These are phyloP conservation scores for Penicillium glabrum DNA, from an alignment of 2,329 filamentous ascomycete species.

Conservation along the genomic window DNA sequence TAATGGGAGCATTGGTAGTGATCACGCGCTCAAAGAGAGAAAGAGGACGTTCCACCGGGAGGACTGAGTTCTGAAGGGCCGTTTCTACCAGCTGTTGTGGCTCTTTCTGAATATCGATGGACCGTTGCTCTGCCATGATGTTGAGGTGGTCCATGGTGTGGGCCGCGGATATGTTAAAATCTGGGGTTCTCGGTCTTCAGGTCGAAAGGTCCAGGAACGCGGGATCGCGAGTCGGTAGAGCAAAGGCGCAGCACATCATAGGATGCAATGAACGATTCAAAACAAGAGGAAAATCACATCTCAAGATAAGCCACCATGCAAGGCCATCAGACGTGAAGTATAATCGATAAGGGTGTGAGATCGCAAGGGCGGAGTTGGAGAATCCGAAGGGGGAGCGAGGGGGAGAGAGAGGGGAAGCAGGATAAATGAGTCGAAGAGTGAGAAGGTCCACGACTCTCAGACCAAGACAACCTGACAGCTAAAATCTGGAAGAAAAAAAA, in stretches of 20 bases:
- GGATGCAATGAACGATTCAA: slow-evolving; percentile 19
- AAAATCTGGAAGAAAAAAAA: not conserved
- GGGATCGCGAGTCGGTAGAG: slow-evolving; percentile 29
- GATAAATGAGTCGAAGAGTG: slow-evolving; percentile 2
- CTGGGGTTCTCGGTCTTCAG: slow-evolving; percentile 4
- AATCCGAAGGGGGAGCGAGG: slow-evolving; percentile 18
- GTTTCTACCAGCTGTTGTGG: slow-evolving; percentile 25
- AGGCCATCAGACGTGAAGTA: slow-evolving; percentile 25
- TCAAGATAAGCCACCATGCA: slow-evolving; percentile 27
- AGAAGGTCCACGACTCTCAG: not conserved
- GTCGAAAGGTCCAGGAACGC: slow-evolving; percentile 26
- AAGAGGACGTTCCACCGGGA: slow-evolving; percentile 31
- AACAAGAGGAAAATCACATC: slow-evolving; percentile 24
- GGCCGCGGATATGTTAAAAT: not conserved
- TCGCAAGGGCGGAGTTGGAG: slow-evolving; percentile 21
- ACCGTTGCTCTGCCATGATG: slow-evolving; percentile 11
- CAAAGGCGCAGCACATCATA: slow-evolving; percentile 35
- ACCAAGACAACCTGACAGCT: not conserved
- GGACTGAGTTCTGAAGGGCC: slow-evolving; percentile 21
- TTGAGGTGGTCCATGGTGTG: slow-evolving; percentile 1
- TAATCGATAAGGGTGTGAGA: slow-evolving; percentile 19
- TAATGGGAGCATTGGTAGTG: slow-evolving; percentile 57
- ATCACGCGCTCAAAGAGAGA: slow-evolving; percentile 56
- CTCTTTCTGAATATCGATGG: slow-evolving; percentile 8
- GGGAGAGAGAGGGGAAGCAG: slow-evolving; percentile 6